Base-by-base conservation (phyloP, 805 yeast genomes). In the Sugiyamaella marilandica region DNA sequence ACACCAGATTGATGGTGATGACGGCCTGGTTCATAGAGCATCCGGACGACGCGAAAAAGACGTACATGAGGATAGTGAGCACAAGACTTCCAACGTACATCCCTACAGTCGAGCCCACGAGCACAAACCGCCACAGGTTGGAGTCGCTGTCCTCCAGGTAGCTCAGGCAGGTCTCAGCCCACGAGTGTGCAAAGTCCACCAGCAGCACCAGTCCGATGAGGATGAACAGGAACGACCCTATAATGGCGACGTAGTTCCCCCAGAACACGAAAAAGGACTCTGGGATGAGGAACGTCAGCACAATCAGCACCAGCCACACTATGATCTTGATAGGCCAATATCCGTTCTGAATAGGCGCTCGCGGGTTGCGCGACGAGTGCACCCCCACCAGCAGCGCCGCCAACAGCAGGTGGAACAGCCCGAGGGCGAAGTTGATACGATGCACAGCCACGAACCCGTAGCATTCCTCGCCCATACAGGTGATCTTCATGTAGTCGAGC, bases 371-470 rank as follows among this genome's bases (percentile, higher is more conserved):
- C 1, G 95, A 84, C 0, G 94, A 83, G 58, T 81, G 82, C 4
- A 91, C 95, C 18, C 89, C 87, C 9, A 85, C 65, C 44, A 94
- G 72, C 39, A 86, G 63, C 1, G 72, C 68, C 0, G 94, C 95
- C 52, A 94, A 71, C 0, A 82, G 57, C 33, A 91, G 62, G 70
- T 94, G 99, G 53, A 89, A 69, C 51, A 83, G 48, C 1, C 96
- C 98, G 16, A 94, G 72, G 1, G 97, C 91, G 65, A 90, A 87
- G 69, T 89, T 89, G 62, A 94, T 74, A 52, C 98, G 74, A 66
- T 94, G 95, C n/a, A 94, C 97, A 3, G 95, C 91, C 13, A 89
- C 87, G 69, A 92, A 94, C 45, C 97, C 95, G 68, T 96, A 90
- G 61, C 87, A 87, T 52, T 86, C 85, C 19, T 81, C 80, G 11